Evolutionary conservation across 2,329 filamentous ascomycete genomes (phyloP), one percentile per base, ranked within the genome.

Genomic region (Bimuria novae-zelandiae): DNA sequence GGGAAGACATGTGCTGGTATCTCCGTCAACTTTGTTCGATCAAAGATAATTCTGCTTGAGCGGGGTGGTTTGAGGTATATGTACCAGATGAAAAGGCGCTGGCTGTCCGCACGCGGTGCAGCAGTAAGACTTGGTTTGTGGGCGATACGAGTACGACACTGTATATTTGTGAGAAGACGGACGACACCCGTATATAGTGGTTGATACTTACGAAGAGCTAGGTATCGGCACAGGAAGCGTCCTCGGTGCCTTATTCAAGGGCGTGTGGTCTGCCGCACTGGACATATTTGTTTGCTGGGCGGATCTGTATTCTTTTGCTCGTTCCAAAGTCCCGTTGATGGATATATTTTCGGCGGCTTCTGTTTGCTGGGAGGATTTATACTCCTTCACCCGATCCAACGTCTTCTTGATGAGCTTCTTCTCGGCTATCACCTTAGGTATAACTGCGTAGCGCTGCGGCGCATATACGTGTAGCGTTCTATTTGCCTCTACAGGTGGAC

Each of bases 1-100:
- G 94, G 93, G 62, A 99, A 99, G 55, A 99, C 94, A 69, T 97
- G 92, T 0, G 93, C 94, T 0, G 90, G 93, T 3, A 30, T 10
- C 16, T 30, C 27, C 40, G 14, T n/a, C n/a, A n/a, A n/a, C 12
- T 3, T 16, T 14, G 14, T 93, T 84, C 68, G 97, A 97, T 2
- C 92, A 89, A 1, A 84, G 85, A 0, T 90, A 94, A 10, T 11
- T 6, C 4, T n/a, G n/a, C n/a, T 4, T 16, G 14, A n/a, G 3
- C 3, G 14, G 11, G n/a, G 4, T 1, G 1, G 7, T 25, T 3
- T 7, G 21, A 7, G 7, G 4, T 22, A 7, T 16, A 36, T 21
- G 12, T 46, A 46, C 43, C 43, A 14, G 29, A 35, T 2, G 29
- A 35, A 6, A 46, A 46, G 12, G 43, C 21, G 19, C 30, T 35